Evolutionary conservation across 2,329 filamentous ascomycete species (phyloP).

Genomic region (Cladosporium sp.): DNA sequence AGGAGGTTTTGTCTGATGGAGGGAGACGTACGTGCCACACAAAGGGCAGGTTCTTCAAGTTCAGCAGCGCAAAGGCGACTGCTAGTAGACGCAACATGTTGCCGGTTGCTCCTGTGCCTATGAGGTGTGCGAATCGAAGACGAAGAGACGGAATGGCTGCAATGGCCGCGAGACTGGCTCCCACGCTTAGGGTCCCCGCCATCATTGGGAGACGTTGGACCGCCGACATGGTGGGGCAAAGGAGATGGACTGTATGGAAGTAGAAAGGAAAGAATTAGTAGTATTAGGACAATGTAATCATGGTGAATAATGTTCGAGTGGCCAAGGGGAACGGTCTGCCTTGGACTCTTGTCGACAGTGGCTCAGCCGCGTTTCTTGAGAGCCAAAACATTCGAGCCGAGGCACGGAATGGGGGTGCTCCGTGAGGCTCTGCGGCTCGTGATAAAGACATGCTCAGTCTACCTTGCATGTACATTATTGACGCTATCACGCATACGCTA

Average conservation of each 20-base stretch:
- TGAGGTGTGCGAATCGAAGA: conserved; percentile 20
- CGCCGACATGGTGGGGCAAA: conserved; percentile 27
- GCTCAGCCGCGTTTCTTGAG: neutral
- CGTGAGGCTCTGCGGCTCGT: neutral
- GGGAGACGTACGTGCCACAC: conserved; percentile 62
- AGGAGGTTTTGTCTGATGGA: neutral
- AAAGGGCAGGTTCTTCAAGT: conserved; percentile 70
- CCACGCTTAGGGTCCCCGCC: conserved; percentile 24
- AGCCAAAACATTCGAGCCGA: conserved; percentile 13
- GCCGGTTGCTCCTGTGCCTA: conserved; percentile 17
- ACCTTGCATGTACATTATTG: too few species aligned
- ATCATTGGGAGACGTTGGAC: conserved; percentile 27
- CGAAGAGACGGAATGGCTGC: conserved; percentile 24
- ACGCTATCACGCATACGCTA: too few species aligned
- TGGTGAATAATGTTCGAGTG: neutral
- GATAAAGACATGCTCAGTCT: too few species aligned
- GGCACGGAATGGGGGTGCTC: too few species aligned
- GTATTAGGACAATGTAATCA: neutral
- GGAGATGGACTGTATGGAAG: neutral
- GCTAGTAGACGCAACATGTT: conserved; percentile 37
- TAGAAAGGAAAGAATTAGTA: neutral
- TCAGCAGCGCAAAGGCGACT: conserved; percentile 52
- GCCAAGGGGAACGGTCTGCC: neutral
- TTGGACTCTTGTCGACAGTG: neutral
- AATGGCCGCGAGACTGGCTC: conserved; percentile 21